These are phyloP conservation scores for Verticillium albo-atrum DNA, from an alignment of 2,329 filamentous ascomycete genomes.

Conservation along the genomic window DNA sequence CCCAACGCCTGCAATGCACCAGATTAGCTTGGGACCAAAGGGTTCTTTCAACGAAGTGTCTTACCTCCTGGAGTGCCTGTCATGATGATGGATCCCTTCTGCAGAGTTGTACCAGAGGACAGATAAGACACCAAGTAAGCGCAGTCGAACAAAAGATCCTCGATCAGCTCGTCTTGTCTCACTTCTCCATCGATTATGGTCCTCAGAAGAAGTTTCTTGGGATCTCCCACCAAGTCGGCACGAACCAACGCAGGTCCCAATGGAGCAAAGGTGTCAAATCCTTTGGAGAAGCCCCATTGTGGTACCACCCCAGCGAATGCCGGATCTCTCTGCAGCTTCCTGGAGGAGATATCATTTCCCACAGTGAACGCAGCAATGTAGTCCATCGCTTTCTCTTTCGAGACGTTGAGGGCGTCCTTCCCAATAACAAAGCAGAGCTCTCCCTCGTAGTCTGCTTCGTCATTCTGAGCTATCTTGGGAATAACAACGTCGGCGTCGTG, in stretches of 20 bases:
- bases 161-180: conserved; percentile 34
- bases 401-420: conserved; percentile 42
- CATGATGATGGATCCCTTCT: conserved; percentile 38
- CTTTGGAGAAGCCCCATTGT: conserved; percentile 54
- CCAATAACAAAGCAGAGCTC: conserved; percentile 44
- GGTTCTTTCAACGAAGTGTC: background rate
- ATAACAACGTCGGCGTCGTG: conserved; percentile 34
- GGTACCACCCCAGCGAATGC: conserved; percentile 44
- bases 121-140: conserved; percentile 29
- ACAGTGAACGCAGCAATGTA: conserved; percentile 50
- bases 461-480: conserved; percentile 43
- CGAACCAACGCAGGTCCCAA: conserved; percentile 45
- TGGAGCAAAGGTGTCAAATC: conserved; percentile 52
- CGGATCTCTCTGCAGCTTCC: conserved; percentile 47
- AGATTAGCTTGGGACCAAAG: background rate
- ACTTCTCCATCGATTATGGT: conserved; percentile 43
- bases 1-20: conserved; percentile 25
- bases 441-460: conserved; percentile 43
- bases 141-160: conserved; percentile 41
- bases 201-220: conserved; percentile 33
- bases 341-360: conserved; percentile 51
- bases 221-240: conserved; percentile 34
- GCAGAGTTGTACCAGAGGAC: conserved; percentile 35
- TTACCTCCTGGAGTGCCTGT: conserved; percentile 39
- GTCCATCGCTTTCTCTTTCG: conserved; percentile 33